Evolutionary conservation across 2,329 filamentous ascomycete genomes (phyloP), one percentile per base, ranked within the genome.

Genomic region (Fusarium pseudoanthophilum): DNA sequence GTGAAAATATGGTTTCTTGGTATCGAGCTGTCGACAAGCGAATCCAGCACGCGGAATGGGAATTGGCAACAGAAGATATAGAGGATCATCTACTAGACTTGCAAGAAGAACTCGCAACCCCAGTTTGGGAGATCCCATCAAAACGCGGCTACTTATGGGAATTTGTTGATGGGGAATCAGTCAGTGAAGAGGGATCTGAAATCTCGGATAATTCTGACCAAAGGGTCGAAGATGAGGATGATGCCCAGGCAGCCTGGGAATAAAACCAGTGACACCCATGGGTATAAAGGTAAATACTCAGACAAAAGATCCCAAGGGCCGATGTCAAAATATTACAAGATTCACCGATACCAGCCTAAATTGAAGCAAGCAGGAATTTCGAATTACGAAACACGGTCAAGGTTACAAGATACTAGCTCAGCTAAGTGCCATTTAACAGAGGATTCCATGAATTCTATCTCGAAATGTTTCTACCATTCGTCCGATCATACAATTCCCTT

Each of bases 1-100:
- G 45, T 1, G 16, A 39, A 6, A 18, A 34, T 1, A 11, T 62
- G 15, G 51, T 60, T 5, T 34, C 32, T 10, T 73, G 71, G 69
- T 72, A 67, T 37, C 55, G 58, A 42, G 74, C 65, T 16, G 52
- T 74, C 9, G 53, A 63, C 42, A 65, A 56, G 21, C 59, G 69
- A 40, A 26, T 74, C 18, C 46, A 57, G 16, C 16, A 51, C 8
- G 24, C 20, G 2, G 58, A 70, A 21, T 62, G 58, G 49, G 49
- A 58, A 4, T 8, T 59, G 10, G 71, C 64, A 6, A 13, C 34
- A 10, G 55, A 49, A 20, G 56, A 72, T 40, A 36, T 76, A 18
- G 32, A 59, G 5, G 69, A 53, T 4, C 67, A 53, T 21, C 11
- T 74, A 3, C 13, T 49, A 1, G 73, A 73, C 4, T 26, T 74